Conservation (phyloP, 2,329 filamentous ascomycete genomes). For the Fusarium annulatum region DNA sequence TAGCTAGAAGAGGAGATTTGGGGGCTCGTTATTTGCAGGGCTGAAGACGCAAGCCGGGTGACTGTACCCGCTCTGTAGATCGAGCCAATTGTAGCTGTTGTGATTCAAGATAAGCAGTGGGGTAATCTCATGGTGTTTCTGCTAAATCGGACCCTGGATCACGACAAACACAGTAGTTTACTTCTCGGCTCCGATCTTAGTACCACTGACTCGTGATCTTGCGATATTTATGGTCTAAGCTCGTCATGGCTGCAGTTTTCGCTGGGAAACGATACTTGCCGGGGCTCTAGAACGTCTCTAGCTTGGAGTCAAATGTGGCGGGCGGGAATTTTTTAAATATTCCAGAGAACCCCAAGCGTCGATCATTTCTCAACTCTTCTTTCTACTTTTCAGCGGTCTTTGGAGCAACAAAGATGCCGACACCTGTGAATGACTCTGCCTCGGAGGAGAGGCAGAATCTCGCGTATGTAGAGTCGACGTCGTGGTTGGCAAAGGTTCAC, state of each 20-base stretch:
- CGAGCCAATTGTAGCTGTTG: not conserved
- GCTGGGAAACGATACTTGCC: not conserved
- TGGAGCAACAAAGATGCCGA: slow-evolving; percentile 7
- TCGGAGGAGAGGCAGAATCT: not conserved
- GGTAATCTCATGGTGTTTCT: not conserved
- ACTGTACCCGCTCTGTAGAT: not conserved
- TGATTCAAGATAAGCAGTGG: not conserved
- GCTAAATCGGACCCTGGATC: not conserved
- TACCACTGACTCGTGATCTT: not conserved
- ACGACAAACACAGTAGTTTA: not conserved
- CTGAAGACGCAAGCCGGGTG: slow-evolving; percentile 9
- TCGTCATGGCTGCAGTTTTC: not conserved
- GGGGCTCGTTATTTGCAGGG: slow-evolving; percentile 30
- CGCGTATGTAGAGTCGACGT: slow-evolving; percentile 17
- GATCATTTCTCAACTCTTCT: slow-evolving; percentile 9
- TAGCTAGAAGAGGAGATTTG: slow-evolving; percentile 7
- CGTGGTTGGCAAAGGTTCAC: slow-evolving; percentile 47
- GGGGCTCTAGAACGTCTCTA: not conserved
- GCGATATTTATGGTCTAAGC: not conserved
- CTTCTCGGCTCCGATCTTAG: not conserved
- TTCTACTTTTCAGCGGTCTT: not conserved
- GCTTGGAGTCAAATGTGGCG: not conserved
- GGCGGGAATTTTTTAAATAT: not conserved
- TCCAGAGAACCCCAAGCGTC: not conserved
- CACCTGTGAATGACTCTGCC: not conserved